A percentile compares a stretch with the other conserved stretches of the same genome.
phyloP scores from a whole-genome alignment of 345 rosid species.

The Lepidium aucheri region DNA sequence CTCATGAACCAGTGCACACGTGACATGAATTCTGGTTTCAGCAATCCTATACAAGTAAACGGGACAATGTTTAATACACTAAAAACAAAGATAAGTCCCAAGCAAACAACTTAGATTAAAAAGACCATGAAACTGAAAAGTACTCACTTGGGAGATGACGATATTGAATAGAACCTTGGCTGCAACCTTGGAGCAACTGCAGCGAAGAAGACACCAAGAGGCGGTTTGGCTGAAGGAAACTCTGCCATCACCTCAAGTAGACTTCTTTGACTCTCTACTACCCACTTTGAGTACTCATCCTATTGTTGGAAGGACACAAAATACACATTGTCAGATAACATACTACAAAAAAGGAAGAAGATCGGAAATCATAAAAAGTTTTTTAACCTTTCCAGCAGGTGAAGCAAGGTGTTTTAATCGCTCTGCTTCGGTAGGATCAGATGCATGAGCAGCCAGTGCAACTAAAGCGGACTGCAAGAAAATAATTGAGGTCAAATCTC shows the following conservation, averaged over 20 bases:
- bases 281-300: constrained; percentile 95
- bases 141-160: constrained; percentile 87
- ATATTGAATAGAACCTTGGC: constrained; percentile 95
- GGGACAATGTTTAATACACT: background rate
- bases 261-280: constrained; percentile 83
- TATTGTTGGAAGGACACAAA: constrained; percentile 18
- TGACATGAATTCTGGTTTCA: constrained; percentile 78
- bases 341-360: background rate
- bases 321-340: background rate
- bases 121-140: background rate
- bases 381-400: constrained; percentile 81
- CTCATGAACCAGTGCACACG: constrained; percentile 92
- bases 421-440: constrained; percentile 87
- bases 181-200: constrained; percentile 89
- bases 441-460: constrained; percentile 93
- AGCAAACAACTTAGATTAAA: background rate
- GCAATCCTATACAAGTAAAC: constrained; percentile 47
- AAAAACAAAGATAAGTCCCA: background rate
- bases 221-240: constrained; percentile 88
- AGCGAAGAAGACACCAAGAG: constrained; percentile 96
- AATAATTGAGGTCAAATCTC: constrained; percentile 8
- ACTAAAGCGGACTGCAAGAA: constrained; percentile 65
- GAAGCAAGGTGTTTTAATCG: constrained; percentile 74
- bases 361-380: background rate
- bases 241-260: constrained; percentile 94